Evolutionary conservation across 2,329 filamentous ascomycete genomes (phyloP), one percentile per base, ranked within the genome.

Genomic region (Cordyceps javanica): DNA sequence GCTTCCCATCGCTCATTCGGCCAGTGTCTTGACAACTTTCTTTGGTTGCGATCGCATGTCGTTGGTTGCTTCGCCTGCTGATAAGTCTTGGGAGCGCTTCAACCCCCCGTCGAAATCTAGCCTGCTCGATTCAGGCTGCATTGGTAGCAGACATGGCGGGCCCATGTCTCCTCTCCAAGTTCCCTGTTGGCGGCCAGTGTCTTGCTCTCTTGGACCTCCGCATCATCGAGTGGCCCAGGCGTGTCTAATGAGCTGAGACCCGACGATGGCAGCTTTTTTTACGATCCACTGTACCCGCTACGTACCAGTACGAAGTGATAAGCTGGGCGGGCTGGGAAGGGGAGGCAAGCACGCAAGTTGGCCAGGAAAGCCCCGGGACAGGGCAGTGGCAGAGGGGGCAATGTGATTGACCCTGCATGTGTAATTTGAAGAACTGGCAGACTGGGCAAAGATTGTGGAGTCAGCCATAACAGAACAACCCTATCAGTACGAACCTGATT

Each of bases 341-440:
- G 16, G 16, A n/a, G 36, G 36, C n/a, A n/a, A 32, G 19, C 5
- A 30, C 23, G 10, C 19, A n/a, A 36, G 13, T 25, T 45, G 1
- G 5, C 32, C n/a, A n/a, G n/a, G n/a, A n/a, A n/a, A 19, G 19
- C 44, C 44, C 21, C 21, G 19, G 49, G n/a, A 26, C 41, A 11
- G 2, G 6, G 53, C n/a, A 9, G n/a, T n/a, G n/a, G n/a, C n/a
- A 32, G 38, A 53, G 39, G 48, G 49, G 38, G 23, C 38, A 9
- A 25, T 41, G 53, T 56, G 53, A 56, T 56, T 48, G 53, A 13
- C 34, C 41, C 49, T 56, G 52, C 53, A 56, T 48, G 53, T 39
- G 53, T 34, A 56, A 41, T 41, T 36, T 46, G 16, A 45, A 46
- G 30, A 46, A 38, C 28, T 21, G 34, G 28, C 38, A 21, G 38